Percentiles rank a stretch among this genome's conserved stretches.
Evolutionary conservation across 2,329 filamentous ascomycete genomes (phyloP).

Genomic region (Cordyceps javanica): DNA sequence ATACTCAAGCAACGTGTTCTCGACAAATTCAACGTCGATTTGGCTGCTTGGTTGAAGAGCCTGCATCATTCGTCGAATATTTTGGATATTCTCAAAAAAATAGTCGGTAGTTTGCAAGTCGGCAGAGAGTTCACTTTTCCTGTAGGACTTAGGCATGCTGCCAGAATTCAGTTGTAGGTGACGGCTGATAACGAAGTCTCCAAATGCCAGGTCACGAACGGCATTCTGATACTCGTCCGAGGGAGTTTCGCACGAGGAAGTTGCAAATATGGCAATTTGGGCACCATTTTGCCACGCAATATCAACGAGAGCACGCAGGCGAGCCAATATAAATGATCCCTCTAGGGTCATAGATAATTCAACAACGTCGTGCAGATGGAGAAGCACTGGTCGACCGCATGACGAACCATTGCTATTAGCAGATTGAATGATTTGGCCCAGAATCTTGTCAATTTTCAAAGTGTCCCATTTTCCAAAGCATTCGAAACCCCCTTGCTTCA

Average conservation of each 20-base stretch:
- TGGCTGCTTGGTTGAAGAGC: conserved; percentile 25
- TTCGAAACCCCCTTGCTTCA: conserved; percentile 32
- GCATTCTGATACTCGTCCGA: conserved; percentile 36
- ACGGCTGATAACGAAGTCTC: conserved; percentile 35
- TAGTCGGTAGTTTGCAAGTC: conserved; percentile 32
- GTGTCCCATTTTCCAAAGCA: conserved; percentile 50
- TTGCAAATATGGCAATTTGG: conserved; percentile 73
- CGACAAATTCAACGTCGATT: not conserved
- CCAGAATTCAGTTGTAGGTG: conserved; percentile 27
- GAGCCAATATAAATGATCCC: conserved; percentile 62
- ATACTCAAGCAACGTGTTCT: not conserved
- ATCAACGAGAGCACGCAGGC: conserved; percentile 66
- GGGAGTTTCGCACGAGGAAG: conserved; percentile 52
- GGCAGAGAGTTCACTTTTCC: conserved; percentile 7
- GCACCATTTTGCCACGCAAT: conserved; percentile 64
- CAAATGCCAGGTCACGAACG: conserved; percentile 32
- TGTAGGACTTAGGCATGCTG: conserved; percentile 13
- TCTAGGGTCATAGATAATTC: conserved; percentile 66
- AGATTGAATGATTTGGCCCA: conserved; percentile 51
- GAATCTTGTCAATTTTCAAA: conserved; percentile 51
- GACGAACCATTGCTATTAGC: conserved; percentile 31
- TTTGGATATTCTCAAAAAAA: conserved; percentile 40
- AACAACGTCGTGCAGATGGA: conserved; percentile 75
- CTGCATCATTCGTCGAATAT: conserved; percentile 41
- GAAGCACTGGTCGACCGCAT: conserved; percentile 51